Evolutionary conservation across 257 asterid species (phyloP).

Genomic region (Solanum virginianum): DNA sequence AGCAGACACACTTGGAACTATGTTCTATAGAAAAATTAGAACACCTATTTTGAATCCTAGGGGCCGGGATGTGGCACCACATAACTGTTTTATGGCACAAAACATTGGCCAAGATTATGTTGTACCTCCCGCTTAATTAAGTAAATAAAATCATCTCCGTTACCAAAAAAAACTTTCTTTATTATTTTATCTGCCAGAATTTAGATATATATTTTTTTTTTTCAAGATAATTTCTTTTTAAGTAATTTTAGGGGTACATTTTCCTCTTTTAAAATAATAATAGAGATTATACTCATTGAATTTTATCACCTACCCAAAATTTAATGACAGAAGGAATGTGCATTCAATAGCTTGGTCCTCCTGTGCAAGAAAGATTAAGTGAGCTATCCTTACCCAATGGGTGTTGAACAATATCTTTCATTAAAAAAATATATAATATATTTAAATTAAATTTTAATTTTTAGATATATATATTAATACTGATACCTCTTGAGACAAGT

Average conservation of each 20-base stretch:
- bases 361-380: background rate
- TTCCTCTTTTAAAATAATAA: background rate
- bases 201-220: too few species aligned
- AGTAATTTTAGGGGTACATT: background rate
- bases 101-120: too few species aligned
- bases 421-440: background rate
- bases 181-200: background rate
- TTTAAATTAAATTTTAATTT: background rate
- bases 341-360: background rate
- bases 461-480: background rate
- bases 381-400: background rate
- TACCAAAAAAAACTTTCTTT: too few species aligned
- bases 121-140: too few species aligned
- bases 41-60: too few species aligned
- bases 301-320: background rate
- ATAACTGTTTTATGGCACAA: too few species aligned
- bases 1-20: too few species aligned
- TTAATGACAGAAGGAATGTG: background rate
- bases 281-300: background rate
- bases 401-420: rapidly evolving
- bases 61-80: too few species aligned
- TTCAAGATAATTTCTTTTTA: background rate
- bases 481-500: background rate
- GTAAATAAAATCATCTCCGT: too few species aligned
- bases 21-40: too few species aligned